These are phyloP conservation scores for Lactifluus pinguis DNA, from an alignment of 768 basidiomycete genomes.

Conservation along the genomic window DNA sequence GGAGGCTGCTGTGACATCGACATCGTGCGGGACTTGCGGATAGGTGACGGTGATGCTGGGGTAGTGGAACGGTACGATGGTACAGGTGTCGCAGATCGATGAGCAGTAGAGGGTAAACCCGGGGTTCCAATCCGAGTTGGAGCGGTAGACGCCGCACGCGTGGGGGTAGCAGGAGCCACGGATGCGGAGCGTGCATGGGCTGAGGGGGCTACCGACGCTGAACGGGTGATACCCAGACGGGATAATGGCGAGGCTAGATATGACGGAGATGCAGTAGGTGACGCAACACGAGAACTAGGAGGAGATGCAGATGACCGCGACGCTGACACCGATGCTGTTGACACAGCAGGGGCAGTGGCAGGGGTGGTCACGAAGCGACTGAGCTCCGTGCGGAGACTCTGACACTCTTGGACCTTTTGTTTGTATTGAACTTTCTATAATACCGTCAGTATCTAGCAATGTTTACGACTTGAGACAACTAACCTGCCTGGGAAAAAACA, in stretches of 20 bases:
- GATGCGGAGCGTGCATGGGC: constrained; percentile 13
- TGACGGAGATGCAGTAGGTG: constrained; percentile 16
- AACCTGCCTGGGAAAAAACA: constrained; percentile 9
- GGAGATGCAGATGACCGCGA: constrained; percentile 16
- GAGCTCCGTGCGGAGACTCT: constrained; percentile 19
- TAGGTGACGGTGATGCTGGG: constrained; percentile 10
- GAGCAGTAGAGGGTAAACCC: constrained; percentile 7
- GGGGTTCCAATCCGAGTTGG: constrained; percentile 13
- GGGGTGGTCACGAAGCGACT: constrained; percentile 16
- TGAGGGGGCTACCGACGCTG: constrained; percentile 10
- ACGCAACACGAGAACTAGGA: constrained; percentile 19
- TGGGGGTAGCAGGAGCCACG: constrained; percentile 7
- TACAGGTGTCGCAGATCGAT: constrained; percentile 14
- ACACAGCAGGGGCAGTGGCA: constrained; percentile 1
- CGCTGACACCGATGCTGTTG: constrained; percentile 10
- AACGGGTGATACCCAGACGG: constrained; percentile 12
- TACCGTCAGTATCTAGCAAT: background rate
- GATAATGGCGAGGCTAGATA: constrained; percentile 1
- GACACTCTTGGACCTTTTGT: constrained; percentile 22
- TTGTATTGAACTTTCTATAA: constrained; percentile 17
- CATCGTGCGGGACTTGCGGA: constrained; percentile 19
- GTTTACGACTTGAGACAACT: background rate
- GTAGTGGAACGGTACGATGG: constrained; percentile 11
- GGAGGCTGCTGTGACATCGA: constrained; percentile 15
- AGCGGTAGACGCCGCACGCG: constrained; percentile 12